Percentiles rank a stretch among this genome's conserved stretches.
phyloP scores from a whole-genome alignment of 2,329 filamentous ascomycete species.

The Pseudogymnoascus sp. region DNA sequence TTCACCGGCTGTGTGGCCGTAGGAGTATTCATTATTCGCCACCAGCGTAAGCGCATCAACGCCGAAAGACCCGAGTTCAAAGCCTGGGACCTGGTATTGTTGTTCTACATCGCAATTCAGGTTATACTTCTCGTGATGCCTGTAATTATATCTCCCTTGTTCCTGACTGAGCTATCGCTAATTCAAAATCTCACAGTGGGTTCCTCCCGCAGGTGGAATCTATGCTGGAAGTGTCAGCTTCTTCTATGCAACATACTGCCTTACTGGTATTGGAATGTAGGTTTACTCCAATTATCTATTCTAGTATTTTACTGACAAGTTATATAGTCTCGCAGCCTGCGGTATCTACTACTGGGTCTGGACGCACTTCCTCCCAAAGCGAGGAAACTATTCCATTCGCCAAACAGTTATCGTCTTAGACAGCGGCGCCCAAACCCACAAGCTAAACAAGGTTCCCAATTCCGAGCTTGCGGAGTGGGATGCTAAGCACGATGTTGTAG shows the following conservation, averaged over 20 bases:
- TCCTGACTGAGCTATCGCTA: background rate
- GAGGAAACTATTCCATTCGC: conserved; percentile 46
- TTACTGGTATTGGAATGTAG: conserved; percentile 57
- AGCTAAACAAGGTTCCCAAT: conserved; percentile 47
- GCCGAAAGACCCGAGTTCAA: conserved; percentile 45
- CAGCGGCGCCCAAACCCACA: conserved; percentile 38
- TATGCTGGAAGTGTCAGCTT: conserved; percentile 62
- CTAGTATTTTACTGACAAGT: background rate
- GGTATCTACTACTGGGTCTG: conserved; percentile 52
- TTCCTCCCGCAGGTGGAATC: conserved; percentile 53
- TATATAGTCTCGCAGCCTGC: conserved; percentile 42
- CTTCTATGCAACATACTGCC: conserved; percentile 65
- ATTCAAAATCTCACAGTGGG: conserved; percentile 40
- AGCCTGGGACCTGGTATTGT: conserved; percentile 50
- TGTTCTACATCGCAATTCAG: conserved; percentile 54
- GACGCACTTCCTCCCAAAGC: conserved; percentile 49
- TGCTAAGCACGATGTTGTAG: conserved; percentile 43
- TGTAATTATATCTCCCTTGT: background rate
- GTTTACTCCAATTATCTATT: conserved; percentile 27
- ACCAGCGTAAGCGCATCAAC: conserved; percentile 43
- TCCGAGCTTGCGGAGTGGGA: conserved; percentile 50
- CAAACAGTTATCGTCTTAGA: conserved; percentile 47
- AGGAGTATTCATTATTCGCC: conserved; percentile 52
- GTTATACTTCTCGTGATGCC: conserved; percentile 61
- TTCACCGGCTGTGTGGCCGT: conserved; percentile 51